phyloP scores from a whole-genome alignment of 225 moss, liverwort and hornwort species.

The Anthoceros angustus region DNA sequence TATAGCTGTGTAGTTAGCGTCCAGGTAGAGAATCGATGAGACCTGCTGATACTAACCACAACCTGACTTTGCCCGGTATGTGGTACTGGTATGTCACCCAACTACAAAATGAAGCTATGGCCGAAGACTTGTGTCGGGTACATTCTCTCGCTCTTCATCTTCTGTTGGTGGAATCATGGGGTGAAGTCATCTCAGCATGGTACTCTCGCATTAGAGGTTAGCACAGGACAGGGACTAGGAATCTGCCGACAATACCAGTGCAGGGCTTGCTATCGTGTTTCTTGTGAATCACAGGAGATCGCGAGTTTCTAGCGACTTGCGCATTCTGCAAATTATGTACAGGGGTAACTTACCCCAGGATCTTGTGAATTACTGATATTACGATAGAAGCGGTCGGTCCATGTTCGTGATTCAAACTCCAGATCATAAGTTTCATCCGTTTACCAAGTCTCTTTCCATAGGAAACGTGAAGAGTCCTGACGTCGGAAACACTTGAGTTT shows the following conservation, averaged over 20 bases:
- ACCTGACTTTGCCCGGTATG: not conserved
- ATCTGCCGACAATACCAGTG: not conserved
- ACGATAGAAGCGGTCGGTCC: too few relatives aligned
- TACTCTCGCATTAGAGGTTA: not conserved
- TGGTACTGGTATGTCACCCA: not conserved
- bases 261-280: not conserved
- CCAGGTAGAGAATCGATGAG: not conserved
- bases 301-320: not conserved
- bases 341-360: conserved; percentile 1
- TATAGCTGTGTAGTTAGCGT: not conserved
- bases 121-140: not conserved
- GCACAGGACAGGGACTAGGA: not conserved
- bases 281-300: not conserved
- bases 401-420: too few relatives aligned
- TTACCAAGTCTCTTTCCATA: too few relatives aligned
- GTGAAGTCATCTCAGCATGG: not conserved
- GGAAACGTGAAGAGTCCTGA: too few relatives aligned
- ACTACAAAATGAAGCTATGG: not conserved
- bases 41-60: not conserved
- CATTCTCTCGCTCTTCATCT: not conserved
- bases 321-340: not conserved
- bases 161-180: not conserved
- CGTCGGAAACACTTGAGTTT: too few relatives aligned
- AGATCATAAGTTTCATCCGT: too few relatives aligned
- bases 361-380: not conserved